Percentiles rank a stretch among this genome's conserved stretches.
Evolutionary conservation across 2,329 filamentous ascomycete genomes (phyloP).

Genomic region (Cadophora gregata): DNA sequence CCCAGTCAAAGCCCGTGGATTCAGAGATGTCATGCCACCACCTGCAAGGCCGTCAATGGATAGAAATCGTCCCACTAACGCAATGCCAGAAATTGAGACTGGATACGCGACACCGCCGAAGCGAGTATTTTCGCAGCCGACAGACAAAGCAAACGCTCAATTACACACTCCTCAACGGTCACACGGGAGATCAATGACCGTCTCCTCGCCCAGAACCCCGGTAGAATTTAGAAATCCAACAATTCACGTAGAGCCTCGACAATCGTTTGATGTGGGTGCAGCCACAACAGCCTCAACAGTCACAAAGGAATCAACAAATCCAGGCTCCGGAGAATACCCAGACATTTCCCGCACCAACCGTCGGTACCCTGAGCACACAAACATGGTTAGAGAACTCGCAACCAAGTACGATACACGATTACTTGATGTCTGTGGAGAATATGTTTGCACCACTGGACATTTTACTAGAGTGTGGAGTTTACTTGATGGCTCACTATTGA

Average conservation of each 20-base stretch:
- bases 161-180: conserved; percentile 50
- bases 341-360: conserved; percentile 86
- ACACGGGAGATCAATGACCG: conserved; percentile 57
- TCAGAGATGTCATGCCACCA: conserved; percentile 32
- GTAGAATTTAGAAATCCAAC: conserved; percentile 47
- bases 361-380: conserved; percentile 76
- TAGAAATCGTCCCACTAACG: conserved; percentile 30
- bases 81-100: conserved; percentile 16
- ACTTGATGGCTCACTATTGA: conserved; percentile 77
- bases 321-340: conserved; percentile 65
- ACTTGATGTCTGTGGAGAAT: conserved; percentile 87
- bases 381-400: conserved; percentile 75
- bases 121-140: conserved; percentile 54
- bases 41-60: conserved; percentile 40
- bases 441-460: conserved; percentile 84
- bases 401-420: conserved; percentile 87
- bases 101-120: conserved; percentile 47
- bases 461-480: conserved; percentile 90
- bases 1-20: conserved; percentile 38
- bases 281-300: conserved; percentile 2
- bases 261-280: conserved; percentile 27
- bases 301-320: conserved; percentile 30
- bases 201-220: conserved; percentile 51
- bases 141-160: conserved; percentile 29
- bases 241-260: conserved; percentile 27